A percentile compares a stretch with the other conserved stretches of the same genome.
These are phyloP conservation scores for Cryptosporidium baileyi DNA, from an alignment of 169 alveolate genomes.

Conservation along the genomic window DNA sequence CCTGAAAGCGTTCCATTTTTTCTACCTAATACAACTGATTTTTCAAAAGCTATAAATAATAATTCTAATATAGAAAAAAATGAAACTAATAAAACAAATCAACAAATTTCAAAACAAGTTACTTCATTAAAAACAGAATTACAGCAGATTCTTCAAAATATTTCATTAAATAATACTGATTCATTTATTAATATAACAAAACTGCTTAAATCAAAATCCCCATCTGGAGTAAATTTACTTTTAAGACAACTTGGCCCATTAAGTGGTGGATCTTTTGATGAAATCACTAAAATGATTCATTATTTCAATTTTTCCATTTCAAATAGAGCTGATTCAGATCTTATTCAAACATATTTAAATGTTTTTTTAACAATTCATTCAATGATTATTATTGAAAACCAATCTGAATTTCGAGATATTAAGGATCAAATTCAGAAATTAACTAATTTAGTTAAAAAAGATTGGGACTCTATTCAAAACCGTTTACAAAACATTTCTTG, in stretches of 20 bases:
- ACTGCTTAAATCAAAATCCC: conserved; percentile 58
- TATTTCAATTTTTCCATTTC: conserved; percentile 17
- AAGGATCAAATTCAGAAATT: neutral
- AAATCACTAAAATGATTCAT: conserved; percentile 6
- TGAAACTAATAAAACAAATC: neutral
- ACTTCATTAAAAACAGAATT: conserved; percentile 25
- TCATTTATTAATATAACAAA: neutral
- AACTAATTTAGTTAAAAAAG: neutral
- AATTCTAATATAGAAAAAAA: neutral
- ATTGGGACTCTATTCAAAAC: conserved; percentile 59
- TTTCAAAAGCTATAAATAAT: neutral
- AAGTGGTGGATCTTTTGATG: conserved; percentile 46
- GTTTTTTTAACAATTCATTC: conserved; percentile 37
- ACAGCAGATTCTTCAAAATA: neutral
- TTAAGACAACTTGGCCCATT: conserved; percentile 62
- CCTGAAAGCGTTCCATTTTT: conserved; percentile 86
- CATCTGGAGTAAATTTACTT: conserved; percentile 50
- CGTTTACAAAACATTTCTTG: conserved; percentile 47
- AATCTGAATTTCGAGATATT: neutral
- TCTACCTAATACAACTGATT: conserved; percentile 73
- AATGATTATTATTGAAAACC: conserved; percentile 6
- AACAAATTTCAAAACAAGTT: neutral
- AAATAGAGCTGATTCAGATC: conserved; percentile 31
- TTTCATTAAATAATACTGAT: neutral
- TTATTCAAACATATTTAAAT: conserved; percentile 41